These are phyloP conservation scores for Pleomassaria siparia DNA, from an alignment of 2,329 filamentous ascomycete genomes.

Conservation along the genomic window DNA sequence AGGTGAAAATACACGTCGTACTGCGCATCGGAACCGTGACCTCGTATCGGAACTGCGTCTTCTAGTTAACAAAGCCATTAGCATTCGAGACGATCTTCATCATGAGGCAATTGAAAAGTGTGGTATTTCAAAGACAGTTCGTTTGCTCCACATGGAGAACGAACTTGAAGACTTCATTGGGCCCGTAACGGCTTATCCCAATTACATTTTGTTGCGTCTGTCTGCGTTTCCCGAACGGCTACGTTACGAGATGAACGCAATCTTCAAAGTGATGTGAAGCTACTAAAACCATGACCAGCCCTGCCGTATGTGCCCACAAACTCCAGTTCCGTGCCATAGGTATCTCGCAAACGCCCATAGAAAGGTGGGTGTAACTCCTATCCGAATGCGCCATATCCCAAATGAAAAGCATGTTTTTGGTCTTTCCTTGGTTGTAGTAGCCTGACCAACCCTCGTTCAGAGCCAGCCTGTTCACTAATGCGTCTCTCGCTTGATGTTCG, in stretches of 20 bases:
- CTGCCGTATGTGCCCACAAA: neutral
- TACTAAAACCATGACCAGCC: neutral
- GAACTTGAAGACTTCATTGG: no score
- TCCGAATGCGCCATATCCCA: neutral
- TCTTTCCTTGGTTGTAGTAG: neutral
- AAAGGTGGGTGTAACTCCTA: neutral
- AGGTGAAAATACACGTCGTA: neutral
- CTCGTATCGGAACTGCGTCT: neutral
- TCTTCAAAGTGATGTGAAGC: neutral
- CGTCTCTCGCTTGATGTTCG: neutral
- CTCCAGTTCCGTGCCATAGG: slow-evolving; percentile 1
- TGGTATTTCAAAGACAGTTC: neutral
- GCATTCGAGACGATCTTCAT: no score
- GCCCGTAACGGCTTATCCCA: no score
- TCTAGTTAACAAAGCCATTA: no score
- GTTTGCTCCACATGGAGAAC: no score
- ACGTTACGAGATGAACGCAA: no score
- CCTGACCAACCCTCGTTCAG: neutral
- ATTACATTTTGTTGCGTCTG: no score
- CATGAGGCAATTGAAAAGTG: no score
- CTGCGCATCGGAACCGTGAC: neutral
- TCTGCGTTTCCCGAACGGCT: no score
- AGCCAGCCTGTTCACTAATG: neutral
- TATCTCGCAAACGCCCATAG: neutral
- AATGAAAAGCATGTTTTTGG: neutral